These are phyloP conservation scores for Colletotrichum trifolii DNA, from an alignment of 2,329 filamentous ascomycete genomes.

Conservation along the genomic window DNA sequence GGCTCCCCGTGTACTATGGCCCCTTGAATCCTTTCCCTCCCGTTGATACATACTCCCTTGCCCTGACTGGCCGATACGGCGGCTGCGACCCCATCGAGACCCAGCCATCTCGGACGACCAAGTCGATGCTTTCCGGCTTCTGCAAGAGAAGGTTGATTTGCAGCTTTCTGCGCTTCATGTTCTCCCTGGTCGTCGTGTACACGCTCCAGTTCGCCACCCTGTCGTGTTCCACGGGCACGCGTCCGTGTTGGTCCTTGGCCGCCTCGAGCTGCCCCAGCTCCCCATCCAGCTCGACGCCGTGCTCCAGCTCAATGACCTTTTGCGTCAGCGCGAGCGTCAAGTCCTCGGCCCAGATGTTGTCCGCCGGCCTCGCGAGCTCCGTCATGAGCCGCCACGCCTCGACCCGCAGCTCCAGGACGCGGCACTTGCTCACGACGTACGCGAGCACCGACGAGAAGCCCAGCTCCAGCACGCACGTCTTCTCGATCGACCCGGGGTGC, in stretches of 20 bases:
- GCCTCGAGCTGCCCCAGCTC: neutral
- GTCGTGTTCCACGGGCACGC: constrained; percentile 4
- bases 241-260: neutral
- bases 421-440: constrained; percentile 11
- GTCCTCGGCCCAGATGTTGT: constrained; percentile 52
- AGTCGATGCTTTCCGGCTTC: too few relatives aligned
- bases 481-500: too few relatives aligned
- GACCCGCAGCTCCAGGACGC: neutral
- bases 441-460: neutral
- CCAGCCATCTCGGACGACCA: too few relatives aligned
- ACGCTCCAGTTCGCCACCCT: neutral
- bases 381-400: constrained; percentile 19
- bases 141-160: too few relatives aligned
- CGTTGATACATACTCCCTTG: too few relatives aligned
- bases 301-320: constrained; percentile 49
- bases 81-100: too few relatives aligned
- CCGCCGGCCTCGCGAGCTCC: constrained; percentile 40
- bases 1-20: too few relatives aligned
- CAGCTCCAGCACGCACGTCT: constrained; percentile 6
- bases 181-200: neutral
- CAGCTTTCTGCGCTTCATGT: too few relatives aligned
- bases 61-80: too few relatives aligned
- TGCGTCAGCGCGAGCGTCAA: constrained; percentile 45
- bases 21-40: too few relatives aligned
- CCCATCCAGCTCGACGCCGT: constrained; percentile 8